Conservation (phyloP, 2,329 filamentous ascomycete genomes). For the Neoarthrinium moseri region DNA sequence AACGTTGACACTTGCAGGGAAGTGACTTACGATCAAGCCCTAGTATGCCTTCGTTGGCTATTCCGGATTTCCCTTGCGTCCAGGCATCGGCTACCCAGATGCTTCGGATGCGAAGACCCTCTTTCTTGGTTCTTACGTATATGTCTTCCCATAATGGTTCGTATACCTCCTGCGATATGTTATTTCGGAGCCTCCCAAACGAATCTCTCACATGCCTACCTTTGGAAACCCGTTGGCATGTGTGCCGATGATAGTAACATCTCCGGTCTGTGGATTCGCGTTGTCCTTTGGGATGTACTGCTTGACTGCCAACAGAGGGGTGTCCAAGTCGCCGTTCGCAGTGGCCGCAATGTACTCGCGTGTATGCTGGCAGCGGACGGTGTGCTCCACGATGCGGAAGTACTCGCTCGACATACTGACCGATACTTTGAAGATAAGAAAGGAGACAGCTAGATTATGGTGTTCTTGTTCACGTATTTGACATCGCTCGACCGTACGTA, state of each 20-base stretch:
- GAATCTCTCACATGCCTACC: no score
- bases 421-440: no score
- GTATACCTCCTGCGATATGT: no score
- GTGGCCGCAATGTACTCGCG: no score
- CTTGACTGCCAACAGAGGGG: background rate
- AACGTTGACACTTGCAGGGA: background rate
- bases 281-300: background rate
- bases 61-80: background rate
- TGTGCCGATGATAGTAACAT: background rate
- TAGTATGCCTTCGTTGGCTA: background rate
- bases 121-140: background rate
- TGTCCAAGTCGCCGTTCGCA: no score
- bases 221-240: background rate
- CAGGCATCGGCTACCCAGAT: background rate
- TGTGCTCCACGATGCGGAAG: no score
- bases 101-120: background rate
- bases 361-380: no score
- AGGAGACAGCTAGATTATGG: no score
- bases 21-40: background rate
- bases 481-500: no score
- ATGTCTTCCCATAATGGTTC: background rate
- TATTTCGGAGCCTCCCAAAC: no score
- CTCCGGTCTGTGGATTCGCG: background rate
- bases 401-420: no score
- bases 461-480: no score